phyloP scores from a whole-genome alignment of 2,329 filamentous ascomycete genomes.

The Paraconiothyrium brasiliense region DNA sequence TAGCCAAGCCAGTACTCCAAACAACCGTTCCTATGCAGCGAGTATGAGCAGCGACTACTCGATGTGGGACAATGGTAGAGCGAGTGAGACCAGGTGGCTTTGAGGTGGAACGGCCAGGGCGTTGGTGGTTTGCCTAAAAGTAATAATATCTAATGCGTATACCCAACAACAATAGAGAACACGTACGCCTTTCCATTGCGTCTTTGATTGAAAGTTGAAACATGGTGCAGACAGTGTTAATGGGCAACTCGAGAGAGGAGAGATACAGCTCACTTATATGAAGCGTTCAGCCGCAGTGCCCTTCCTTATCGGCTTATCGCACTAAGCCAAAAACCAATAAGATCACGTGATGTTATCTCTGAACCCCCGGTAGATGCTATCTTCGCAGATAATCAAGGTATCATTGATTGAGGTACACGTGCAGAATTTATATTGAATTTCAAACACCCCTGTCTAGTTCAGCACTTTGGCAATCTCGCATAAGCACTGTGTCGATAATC shows the following conservation, averaged over 20 bases:
- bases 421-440: neutral
- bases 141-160: neutral
- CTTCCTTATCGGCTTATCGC: neutral
- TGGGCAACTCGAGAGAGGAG: neutral
- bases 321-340: neutral
- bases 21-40: neutral
- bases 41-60: neutral
- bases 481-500: neutral
- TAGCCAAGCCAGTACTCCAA: neutral
- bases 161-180: neutral
- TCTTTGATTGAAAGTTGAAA: neutral
- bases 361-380: neutral
- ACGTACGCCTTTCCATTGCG: neutral
- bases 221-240: neutral
- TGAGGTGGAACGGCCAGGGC: neutral
- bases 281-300: neutral
- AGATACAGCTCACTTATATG: neutral
- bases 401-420: neutral
- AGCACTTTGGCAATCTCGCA: neutral
- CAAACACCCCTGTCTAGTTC: neutral
- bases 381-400: neutral
- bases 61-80: neutral
- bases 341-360: neutral
- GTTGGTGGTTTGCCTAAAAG: neutral
- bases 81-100: conserved; percentile 5